Evolutionary conservation across 1,284 basidiomycete species (phyloP).

Genomic region (Cryptococcus hybrid): DNA sequence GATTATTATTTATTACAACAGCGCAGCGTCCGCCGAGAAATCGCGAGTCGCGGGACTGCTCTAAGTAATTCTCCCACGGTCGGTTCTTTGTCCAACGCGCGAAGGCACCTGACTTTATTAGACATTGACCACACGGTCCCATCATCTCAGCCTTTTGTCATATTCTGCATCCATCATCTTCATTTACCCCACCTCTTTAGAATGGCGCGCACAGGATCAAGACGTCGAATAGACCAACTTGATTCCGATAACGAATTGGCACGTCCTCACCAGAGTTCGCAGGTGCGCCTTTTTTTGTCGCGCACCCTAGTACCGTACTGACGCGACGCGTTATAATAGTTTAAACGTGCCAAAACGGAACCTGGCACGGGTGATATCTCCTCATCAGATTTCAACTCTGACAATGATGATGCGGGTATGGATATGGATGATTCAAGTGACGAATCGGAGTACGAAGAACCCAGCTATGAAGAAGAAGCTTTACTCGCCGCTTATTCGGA

Average conservation of each 20-base stretch:
- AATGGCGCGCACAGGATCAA: background rate
- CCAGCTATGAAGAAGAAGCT: slow-evolving; percentile 8
- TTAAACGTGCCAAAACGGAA: background rate
- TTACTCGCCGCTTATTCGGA: slow-evolving; percentile 9
- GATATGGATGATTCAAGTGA: slow-evolving; percentile 1
- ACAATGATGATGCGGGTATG: slow-evolving; percentile 1
- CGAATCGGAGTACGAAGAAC: slow-evolving; percentile 36
- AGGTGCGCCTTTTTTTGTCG: slow-evolving; percentile 34
- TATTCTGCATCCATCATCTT: background rate
- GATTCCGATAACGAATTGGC: background rate
- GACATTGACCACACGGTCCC: too few relatives aligned
- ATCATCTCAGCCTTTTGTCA: too few relatives aligned
- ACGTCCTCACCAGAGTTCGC: background rate
- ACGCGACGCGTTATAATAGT: background rate
- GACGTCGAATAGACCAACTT: background rate
- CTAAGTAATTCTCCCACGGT: too few relatives aligned
- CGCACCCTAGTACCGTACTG: background rate
- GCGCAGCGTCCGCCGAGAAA: too few relatives aligned
- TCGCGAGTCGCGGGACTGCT: too few relatives aligned
- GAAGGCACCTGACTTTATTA: too few relatives aligned
- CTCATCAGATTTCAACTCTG: background rate
- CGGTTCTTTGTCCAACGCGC: too few relatives aligned
- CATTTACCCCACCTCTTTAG: background rate
- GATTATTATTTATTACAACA: too few relatives aligned
- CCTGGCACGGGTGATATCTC: background rate